Evolutionary conservation across 73 alveolate genomes (phyloP).

Genomic region (Paramecium bursaria): DNA sequence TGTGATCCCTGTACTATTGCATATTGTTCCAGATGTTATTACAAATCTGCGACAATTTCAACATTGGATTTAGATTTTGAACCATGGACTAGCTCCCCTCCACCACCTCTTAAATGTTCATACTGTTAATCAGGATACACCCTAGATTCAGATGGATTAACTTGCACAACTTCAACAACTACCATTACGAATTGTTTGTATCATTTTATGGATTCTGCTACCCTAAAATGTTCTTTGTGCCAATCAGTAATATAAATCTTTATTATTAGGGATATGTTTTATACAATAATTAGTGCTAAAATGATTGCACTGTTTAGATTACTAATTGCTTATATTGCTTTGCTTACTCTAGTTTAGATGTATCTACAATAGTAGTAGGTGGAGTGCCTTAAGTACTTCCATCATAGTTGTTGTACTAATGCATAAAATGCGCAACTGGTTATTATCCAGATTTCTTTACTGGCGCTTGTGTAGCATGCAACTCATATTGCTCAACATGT

Average conservation of each 20-base stretch:
- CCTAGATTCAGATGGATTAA: background rate
- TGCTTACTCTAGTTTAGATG: slow-evolving; percentile 12
- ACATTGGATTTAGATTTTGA: slow-evolving; percentile 21
- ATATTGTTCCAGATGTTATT: background rate
- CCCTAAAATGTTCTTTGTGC: background rate
- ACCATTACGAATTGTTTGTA: background rate
- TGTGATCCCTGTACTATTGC: background rate
- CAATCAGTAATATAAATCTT: background rate
- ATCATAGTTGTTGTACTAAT: background rate
- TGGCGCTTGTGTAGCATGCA: slow-evolving; percentile 44
- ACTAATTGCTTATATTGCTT: slow-evolving; percentile 31
- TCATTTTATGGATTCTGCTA: background rate
- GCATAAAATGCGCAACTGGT: slow-evolving; percentile 26
- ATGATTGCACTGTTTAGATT: background rate
- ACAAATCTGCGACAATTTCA: background rate
- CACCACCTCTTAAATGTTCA: background rate
- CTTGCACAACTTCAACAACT: background rate
- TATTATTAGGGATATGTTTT: slow-evolving; percentile 20
- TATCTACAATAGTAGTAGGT: background rate
- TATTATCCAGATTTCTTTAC: slow-evolving; percentile 34
- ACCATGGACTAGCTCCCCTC: slow-evolving; percentile 5
- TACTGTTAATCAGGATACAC: background rate
- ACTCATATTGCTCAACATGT: slow-evolving; percentile 8
- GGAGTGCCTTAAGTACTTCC: background rate
- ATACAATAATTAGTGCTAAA: background rate